phyloP scores from a whole-genome alignment of 495 filamentous ascomycete species.

The Aspergillus avenaceus region DNA sequence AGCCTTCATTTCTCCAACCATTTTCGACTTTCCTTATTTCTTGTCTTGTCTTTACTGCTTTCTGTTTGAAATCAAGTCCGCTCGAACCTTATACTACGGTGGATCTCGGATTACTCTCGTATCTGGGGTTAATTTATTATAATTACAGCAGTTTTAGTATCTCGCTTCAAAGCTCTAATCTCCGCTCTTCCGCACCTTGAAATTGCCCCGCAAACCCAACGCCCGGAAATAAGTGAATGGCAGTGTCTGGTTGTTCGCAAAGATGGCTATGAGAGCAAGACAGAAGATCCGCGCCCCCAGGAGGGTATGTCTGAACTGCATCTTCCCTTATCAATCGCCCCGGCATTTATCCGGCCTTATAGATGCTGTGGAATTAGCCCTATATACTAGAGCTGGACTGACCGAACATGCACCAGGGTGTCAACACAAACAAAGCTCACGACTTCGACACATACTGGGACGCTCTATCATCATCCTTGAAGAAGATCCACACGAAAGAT shows the following conservation, averaged over 20 bases:
- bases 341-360: background rate
- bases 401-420: slow-evolving; percentile 39
- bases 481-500: slow-evolving; percentile 88
- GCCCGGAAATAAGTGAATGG: slow-evolving; percentile 9
- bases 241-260: slow-evolving; percentile 9
- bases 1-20: slow-evolving; percentile 7
- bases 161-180: background rate
- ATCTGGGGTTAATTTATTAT: too few relatives aligned
- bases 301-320: slow-evolving; percentile 61
- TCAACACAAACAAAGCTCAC: slow-evolving; percentile 48
- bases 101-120: too few relatives aligned
- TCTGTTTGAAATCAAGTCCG: background rate
- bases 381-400: slow-evolving; percentile 6
- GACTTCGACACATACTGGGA: slow-evolving; percentile 84
- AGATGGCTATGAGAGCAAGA: slow-evolving; percentile 62
- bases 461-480: slow-evolving; percentile 65
- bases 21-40: too few relatives aligned
- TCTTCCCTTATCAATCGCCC: background rate
- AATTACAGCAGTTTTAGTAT: too few relatives aligned
- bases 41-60: background rate
- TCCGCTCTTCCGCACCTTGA: background rate
- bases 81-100: too few relatives aligned
- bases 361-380: background rate
- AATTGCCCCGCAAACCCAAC: slow-evolving; percentile 13
- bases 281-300: slow-evolving; percentile 70